Base-by-base conservation (phyloP, 2,329 filamentous ascomycete species). In the Penicillium sp. region DNA sequence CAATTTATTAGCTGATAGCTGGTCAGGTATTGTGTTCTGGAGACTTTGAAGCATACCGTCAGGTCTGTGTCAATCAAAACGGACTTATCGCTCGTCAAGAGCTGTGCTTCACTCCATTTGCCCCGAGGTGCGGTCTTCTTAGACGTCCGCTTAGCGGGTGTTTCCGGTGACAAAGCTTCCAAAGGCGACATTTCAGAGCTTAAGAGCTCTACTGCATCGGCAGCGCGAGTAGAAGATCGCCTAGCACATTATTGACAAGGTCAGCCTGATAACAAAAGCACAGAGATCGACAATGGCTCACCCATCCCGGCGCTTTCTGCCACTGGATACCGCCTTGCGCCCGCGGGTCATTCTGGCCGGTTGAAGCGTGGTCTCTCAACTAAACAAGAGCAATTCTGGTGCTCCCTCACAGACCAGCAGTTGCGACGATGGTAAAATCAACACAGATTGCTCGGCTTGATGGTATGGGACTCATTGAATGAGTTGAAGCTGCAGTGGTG, bases 381-480 rank as follows among this genome's bases (percentile, higher is more conserved):
- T 54, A 58, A 56, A 53, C 53, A 50, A 47, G 34, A 41, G 39
- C 32, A 34, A 43, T 27, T 31, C 19, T 14, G 20, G 33, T 39
- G 38, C 23, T 42, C 17, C 34, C 36, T 34, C 40, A 18, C 33
- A 29, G 19, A 30, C 17, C 27, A 29, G 16, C 17, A 38, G 27
- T 36, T 17, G 29, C 36, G 49, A 64, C 48, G 28, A 93, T 91
- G 89, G 91, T 95, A 60, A 81, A 80, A 67, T 93, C 90, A 59
- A 98, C 91, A 37, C 87, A 95, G 72, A 95, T 98, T 72, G 85
- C 88, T 52, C 80, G 93, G 69, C 79, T 97, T 36, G 93, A 97
- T 71, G 91, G 89, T 93, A 65, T 48, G 68, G 51, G 62, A 43
- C 57, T 47, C 20, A 26, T 11, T 21, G n/a, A 10, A 39, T 31